These are phyloP conservation scores for Cryoendolithus antarcticus DNA, from an alignment of 2,329 filamentous ascomycete genomes.

Conservation along the genomic window DNA sequence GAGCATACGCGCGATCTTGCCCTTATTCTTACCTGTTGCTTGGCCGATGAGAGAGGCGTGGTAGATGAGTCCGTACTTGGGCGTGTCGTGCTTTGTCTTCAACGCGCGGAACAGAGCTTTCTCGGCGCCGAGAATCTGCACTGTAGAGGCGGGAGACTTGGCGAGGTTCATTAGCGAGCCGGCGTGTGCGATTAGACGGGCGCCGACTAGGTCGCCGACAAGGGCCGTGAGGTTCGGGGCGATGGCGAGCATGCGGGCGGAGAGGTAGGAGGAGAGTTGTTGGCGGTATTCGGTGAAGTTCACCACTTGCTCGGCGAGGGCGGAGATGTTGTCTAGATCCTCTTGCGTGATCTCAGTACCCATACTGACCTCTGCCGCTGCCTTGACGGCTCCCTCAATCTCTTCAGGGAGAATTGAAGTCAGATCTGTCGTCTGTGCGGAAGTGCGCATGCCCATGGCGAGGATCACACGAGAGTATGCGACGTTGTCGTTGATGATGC, in stretches of 20 bases:
- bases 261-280: slow-evolving; percentile 78
- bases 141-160: slow-evolving; percentile 87
- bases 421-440: slow-evolving; percentile 62
- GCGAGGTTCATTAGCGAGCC: slow-evolving; percentile 90
- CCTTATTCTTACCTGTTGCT: slow-evolving; percentile 96
- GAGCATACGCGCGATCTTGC: slow-evolving; percentile 95
- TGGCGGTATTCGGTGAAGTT: slow-evolving; percentile 81
- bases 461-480: slow-evolving; percentile 84
- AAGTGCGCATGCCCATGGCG: slow-evolving; percentile 77
- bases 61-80: slow-evolving; percentile 94
- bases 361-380: slow-evolving; percentile 94
- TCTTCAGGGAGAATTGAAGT: slow-evolving; percentile 90
- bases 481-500: slow-evolving; percentile 93
- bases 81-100: slow-evolving; percentile 98
- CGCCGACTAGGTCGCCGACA: slow-evolving; percentile 85
- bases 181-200: slow-evolving; percentile 85
- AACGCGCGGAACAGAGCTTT: slow-evolving; percentile 96
- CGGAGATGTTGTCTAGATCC: slow-evolving; percentile 85
- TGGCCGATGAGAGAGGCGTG: slow-evolving; percentile 90
- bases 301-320: slow-evolving; percentile 86
- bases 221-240: slow-evolving; percentile 91
- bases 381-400: slow-evolving; percentile 82
- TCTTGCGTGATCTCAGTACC: slow-evolving; percentile 91
- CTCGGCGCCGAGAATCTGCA: slow-evolving; percentile 96
- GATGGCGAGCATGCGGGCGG: slow-evolving; percentile 89